Evolutionary conservation across 768 basidiomycete species (phyloP), one percentile per base, ranked within the genome.

Genomic region (Tricholoma terreum): DNA sequence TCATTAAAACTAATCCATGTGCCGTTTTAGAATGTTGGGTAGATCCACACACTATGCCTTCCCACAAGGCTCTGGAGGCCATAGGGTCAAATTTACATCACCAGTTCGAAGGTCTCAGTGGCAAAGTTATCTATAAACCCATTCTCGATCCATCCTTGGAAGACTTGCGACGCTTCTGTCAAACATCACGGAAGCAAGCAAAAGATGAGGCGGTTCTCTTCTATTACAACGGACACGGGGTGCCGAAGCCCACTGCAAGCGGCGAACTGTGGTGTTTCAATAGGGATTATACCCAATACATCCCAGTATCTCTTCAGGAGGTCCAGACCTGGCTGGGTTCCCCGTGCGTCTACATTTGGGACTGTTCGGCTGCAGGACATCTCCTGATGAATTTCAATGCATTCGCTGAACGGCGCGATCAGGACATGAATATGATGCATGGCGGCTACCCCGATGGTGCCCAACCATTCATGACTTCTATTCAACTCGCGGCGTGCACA

Each of bases 261-360:
- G 91, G 97, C 21, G 97, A 99, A 72, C 81, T 99, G 52, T 99
- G 97, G 97, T 95, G 97, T 55, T 99, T 99, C 78, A 98, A 99
- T 72, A 81, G 87, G 66, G 90, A 85, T 63, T 98, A 98, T 71
- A 98, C 97, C 0, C 96, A 99, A 72, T 99, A 99, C 68, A 98
- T 98, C 58, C 97, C 97, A 0, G 90, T 98, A 10, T 94, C 93
- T 15, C 77, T 99, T 42, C 89, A 89, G 70, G 97, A 99, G 64
- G 80, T 99, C 14, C 95, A 98, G 69, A 83, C 78, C 17, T 98
- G 94, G 93, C 76, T 98, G 4, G 94, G 93, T 6, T 91, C 93
- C 1, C 97, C 97, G 1, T 92, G 91, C 30, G 92, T 98, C 27
- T 98, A 95, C 70, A 92, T 99, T 54, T 99, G 97, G 97, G 97